These are phyloP conservation scores for Wickerhamomyces chaumierensis DNA, from an alignment of 805 yeast species.

Conservation along the genomic window DNA sequence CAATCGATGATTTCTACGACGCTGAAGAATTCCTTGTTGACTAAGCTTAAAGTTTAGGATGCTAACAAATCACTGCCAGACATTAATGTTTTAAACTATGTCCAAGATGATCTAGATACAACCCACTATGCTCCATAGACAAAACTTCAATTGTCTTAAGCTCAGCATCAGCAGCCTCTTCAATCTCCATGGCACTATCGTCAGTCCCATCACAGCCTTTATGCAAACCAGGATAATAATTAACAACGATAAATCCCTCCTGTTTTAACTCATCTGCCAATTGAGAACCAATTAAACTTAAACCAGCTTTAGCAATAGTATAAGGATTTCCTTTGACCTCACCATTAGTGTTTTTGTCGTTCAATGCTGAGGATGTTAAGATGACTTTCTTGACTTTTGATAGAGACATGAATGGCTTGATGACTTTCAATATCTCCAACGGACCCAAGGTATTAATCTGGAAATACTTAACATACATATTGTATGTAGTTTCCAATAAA, in stretches of 20 bases:
- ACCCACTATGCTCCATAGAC: conserved; percentile 8
- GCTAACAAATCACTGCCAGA: background rate
- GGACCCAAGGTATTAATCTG: conserved; percentile 23
- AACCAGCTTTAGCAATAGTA: conserved; percentile 26
- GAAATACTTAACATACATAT: conserved; percentile 12
- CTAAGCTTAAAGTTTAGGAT: background rate
- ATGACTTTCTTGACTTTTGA: conserved; percentile 18
- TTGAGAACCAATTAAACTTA: conserved; percentile 19
- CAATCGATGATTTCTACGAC: background rate
- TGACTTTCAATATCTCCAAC: conserved; percentile 18
- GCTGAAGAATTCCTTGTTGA: background rate
- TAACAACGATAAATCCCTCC: conserved; percentile 19
- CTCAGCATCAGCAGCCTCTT: conserved; percentile 11
- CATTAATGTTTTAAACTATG: background rate
- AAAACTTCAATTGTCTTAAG: conserved; percentile 8
- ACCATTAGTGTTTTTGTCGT: conserved; percentile 12
- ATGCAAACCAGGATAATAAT: conserved; percentile 20
- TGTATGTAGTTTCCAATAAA: conserved; percentile 12
- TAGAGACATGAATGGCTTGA: conserved; percentile 20
- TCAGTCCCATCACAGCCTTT: background rate
- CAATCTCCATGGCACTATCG: conserved; percentile 5
- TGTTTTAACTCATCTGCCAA: conserved; percentile 17
- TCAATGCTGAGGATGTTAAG: conserved; percentile 20
- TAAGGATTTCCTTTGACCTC: conserved; percentile 20
- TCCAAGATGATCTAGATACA: background rate